Base-by-base conservation (phyloP, 148 eudicot species). In the Hydrangea macrophylla region DNA sequence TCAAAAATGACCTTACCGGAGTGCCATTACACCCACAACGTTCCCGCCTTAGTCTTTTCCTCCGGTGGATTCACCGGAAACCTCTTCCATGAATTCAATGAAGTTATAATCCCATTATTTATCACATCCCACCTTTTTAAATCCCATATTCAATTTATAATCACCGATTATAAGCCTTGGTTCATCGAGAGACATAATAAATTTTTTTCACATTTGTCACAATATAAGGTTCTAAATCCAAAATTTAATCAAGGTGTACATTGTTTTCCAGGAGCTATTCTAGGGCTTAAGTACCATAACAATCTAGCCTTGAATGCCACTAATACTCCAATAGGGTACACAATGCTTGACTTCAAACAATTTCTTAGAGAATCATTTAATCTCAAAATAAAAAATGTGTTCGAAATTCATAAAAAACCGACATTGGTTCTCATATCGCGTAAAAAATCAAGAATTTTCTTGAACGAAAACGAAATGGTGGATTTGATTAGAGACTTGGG, bases 31-130 rank as follows among this genome's bases (percentile, higher is more conserved):
- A 76, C 26, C 53, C 89, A 88, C 71, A n/a, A 69, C 2, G 80
- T 72, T 39, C 90, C 93, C 12, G 86, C 80, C 1, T 67, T 83
- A n/a, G 26, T 88, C 11, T 88, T 88, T 74, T 88, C 93, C 7
- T 25, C 86, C 6, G 70, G 86, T 11, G 90, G 92, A 30, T 81
- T 63, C 42, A 61, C 75, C 0, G 90, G 82, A 30, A 88, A 88
- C 60, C 15, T 70, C 0, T 85, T 79, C 69, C 93, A 88, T 56
- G 88, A 78, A 28, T 65, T 86, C 25, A 88, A 78, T 32, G 90
- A 88, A 15, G 40, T 82, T 20, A 73, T 83, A 35, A 81, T 88
- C 65, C 93, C 93, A 18, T 67, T 88, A 39, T 88, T 67, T 60
- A 57, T 86, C 70, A 88, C 93, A 0, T 57, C 82, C 24, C 71